Base-by-base conservation (phyloP, 108 stramenopile genomes). In the Phaeodactylum tricornutum region DNA sequence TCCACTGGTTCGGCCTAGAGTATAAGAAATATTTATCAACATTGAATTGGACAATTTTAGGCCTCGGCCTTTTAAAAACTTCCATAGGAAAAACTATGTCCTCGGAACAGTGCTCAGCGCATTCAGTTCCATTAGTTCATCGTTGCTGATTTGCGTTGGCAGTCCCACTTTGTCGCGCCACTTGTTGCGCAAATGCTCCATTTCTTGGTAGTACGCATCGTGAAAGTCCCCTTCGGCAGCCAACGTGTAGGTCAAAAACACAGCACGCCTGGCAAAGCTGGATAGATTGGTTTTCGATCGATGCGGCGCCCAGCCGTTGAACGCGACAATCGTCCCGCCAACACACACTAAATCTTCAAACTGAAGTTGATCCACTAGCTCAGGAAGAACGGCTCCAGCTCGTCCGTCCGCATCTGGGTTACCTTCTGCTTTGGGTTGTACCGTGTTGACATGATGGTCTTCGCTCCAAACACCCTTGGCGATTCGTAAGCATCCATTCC, bases 231-330 rank as follows among this genome's bases (percentile, higher is more conserved):
- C 80, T 33, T 77, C 75, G 14, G 11, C 16, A 45, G 44, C 56
- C 16, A 75, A 69, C 62, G 71, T 77, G 69, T 76, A 77, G n/a
- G 80, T 82, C 11, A 82, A 44, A 45, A 82, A 82, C 9, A 82
- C 73, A 7, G 75, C 62, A 59, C 63, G 64, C 40, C 67, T 66
- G 50, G 50, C 67, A 87, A 77, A 67, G 30, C 57, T 61, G 26
- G 59, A 67, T 43, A 21, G 19, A 59, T 64, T 73, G 62, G 64
- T 44, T 48, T 47, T 34, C 5, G 67, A 69, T 35, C 75, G 62
- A 63, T 82, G 80, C 0, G 80, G 80, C 23, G 57, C 61, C 73
- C 72, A 77, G 5, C 71, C 72, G 47, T 62, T 65, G 31, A 82
- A 82, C 6, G 56, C 63, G 1, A 34, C 49, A 35, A 74, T 68